Evolutionary conservation across 192 early-diverging fungal genomes (phyloP).

Genomic region (Spizellomyces punctatus): DNA sequence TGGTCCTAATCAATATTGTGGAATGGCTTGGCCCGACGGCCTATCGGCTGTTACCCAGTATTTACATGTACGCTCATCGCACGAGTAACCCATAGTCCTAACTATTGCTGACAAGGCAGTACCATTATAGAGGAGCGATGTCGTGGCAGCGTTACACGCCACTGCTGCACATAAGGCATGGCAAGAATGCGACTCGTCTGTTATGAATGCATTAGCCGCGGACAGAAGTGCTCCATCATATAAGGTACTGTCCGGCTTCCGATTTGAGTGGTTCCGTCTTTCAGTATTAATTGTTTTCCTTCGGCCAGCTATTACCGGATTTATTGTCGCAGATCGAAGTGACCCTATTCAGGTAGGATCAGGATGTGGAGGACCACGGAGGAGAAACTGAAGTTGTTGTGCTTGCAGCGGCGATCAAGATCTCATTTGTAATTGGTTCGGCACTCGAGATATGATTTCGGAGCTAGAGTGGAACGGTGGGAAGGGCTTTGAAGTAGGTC

Average conservation of each 20-base stretch:
- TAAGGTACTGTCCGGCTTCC: slow-evolving; percentile 33
- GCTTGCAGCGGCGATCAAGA: slow-evolving; percentile 71
- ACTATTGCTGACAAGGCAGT: neutral
- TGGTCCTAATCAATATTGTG: slow-evolving; percentile 54
- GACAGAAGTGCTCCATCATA: slow-evolving; percentile 62
- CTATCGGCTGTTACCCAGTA: slow-evolving; percentile 43
- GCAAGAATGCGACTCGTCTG: slow-evolving; percentile 64
- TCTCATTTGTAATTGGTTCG: slow-evolving; percentile 79
- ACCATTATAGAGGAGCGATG: slow-evolving; percentile 9
- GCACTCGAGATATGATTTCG: slow-evolving; percentile 67
- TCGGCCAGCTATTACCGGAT: slow-evolving; percentile 60
- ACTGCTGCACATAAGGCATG: slow-evolving; percentile 42
- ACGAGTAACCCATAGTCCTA: neutral
- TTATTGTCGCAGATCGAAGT: slow-evolving; percentile 59
- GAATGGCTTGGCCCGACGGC: slow-evolving; percentile 52
- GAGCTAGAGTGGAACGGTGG: slow-evolving; percentile 67
- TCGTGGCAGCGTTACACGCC: slow-evolving; percentile 22
- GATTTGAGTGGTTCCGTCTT: no score
- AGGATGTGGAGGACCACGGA: neutral
- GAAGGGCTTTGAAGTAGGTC: slow-evolving; percentile 59
- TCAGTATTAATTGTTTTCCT: neutral
- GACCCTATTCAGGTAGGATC: slow-evolving; percentile 63
- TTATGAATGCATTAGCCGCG: slow-evolving; percentile 41
- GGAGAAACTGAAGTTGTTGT: neutral
- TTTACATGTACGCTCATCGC: slow-evolving; percentile 24